Evolutionary conservation across 768 basidiomycete species (phyloP), one percentile per base, ranked within the genome.

Genomic region (Exidia glandulosa): DNA sequence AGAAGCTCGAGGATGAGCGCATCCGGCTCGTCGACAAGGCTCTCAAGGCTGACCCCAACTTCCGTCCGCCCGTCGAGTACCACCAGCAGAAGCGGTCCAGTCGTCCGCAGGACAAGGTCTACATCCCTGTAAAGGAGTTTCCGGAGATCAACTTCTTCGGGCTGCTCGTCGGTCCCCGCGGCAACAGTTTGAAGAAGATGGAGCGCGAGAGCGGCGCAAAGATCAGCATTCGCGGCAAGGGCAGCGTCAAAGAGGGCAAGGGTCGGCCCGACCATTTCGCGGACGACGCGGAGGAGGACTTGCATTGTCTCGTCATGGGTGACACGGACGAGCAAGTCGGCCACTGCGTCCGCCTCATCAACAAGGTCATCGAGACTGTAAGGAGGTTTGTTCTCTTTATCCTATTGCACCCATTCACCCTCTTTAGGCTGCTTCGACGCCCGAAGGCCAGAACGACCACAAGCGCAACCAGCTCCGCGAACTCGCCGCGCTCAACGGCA

Each of bases 101-200:
- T 61, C 84, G 93, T 54, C 94, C 95, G 14, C 89, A 90, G 33
- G 96, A 99, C 62, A 98, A 98, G 75, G 96, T 99, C 62, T 99
- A 98, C 71, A 97, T 99, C 62, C 96, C 96, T 41, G 94, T 97
- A 71, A 98, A 99, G 73, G 96, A 99, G 74, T 99, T 99, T 66
- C 96, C 96, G 1, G 95, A 98, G 75, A 98, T 99, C 79, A 99
- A 99, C 72, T 99, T 98, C 77, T 98, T 99, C 67, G 96, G 96
- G 66, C 78, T 99, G 63, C 83, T 99, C 62, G 95, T 99, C 64
- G 96, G 96, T 37, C 96, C 96, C 68, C 89, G 96, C 68, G 96
- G 96, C 52, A 98, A 99, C 71, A 94, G 94, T 76, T 76, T 98
- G 80, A 99, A 99, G 81, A 94, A 93, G 75, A 99, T 99, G 96